phyloP scores from a whole-genome alignment of 805 yeast species.

The Lipomyces japonicus region DNA sequence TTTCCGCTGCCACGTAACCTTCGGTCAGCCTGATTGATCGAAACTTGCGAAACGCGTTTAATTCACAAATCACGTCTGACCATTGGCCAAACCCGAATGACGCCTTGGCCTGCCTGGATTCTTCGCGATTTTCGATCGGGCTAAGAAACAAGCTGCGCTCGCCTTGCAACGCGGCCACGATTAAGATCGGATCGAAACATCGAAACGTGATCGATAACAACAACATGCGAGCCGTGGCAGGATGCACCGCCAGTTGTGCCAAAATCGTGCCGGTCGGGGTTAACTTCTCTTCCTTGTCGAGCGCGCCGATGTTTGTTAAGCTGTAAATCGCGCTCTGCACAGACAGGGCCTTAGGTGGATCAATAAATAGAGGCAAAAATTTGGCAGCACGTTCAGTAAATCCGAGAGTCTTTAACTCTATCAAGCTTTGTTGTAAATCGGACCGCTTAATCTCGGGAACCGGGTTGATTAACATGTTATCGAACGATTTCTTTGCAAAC shows the following conservation, averaged over 20 bases:
- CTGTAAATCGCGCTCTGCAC: constrained; percentile 17
- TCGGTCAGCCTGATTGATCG: constrained; percentile 1
- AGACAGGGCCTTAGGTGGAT: constrained; percentile 22
- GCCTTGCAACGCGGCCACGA: constrained; percentile 17
- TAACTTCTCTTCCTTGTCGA: constrained; percentile 17
- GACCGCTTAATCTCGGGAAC: constrained; percentile 28
- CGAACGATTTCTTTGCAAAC: constrained; percentile 43
- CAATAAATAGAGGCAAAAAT: constrained; percentile 17
- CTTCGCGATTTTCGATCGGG: constrained; percentile 1
- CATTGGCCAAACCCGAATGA: constrained; percentile 5
- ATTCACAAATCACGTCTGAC: constrained; percentile 14
- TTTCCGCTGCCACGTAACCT: constrained; percentile 13
- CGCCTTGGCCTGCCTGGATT: background rate
- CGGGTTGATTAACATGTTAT: constrained; percentile 3
- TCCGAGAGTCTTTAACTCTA: constrained; percentile 22
- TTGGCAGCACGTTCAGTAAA: constrained; percentile 9
- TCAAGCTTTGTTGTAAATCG: constrained; percentile 24
- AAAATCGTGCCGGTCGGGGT: constrained; percentile 23
- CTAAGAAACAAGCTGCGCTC: constrained; percentile 14
- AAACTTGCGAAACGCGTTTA: constrained; percentile 26
- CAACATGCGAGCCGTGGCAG: constrained; percentile 23
- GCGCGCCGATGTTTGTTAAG: constrained; percentile 22
- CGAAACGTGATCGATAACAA: constrained; percentile 22
- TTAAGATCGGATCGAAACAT: constrained; percentile 24
- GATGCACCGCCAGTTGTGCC: constrained; percentile 20